Evolutionary conservation across 2,329 filamentous ascomycete species (phyloP).

Genomic region (Allantophomopsis lycopodina): DNA sequence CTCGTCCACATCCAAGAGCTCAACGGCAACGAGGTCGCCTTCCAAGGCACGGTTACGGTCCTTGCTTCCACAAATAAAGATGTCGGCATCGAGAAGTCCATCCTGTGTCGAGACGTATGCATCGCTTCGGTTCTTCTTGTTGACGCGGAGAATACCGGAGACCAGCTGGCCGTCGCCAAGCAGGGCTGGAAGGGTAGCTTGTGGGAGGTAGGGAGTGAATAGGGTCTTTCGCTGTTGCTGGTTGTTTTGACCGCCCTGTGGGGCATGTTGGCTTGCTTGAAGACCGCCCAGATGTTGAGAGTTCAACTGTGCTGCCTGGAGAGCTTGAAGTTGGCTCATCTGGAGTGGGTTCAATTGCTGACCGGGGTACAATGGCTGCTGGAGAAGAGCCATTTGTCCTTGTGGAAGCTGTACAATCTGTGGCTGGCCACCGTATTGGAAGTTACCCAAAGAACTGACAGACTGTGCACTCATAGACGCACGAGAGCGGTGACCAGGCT

Average conservation of each 20-base stretch:
- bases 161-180: slow-evolving; percentile 88
- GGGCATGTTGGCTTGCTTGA: slow-evolving; percentile 59
- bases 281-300: slow-evolving; percentile 60
- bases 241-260: slow-evolving; percentile 56
- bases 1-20: slow-evolving; percentile 94
- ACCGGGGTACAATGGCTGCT: slow-evolving; percentile 62
- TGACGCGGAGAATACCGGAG: slow-evolving; percentile 90
- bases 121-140: slow-evolving; percentile 99
- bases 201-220: slow-evolving; percentile 94
- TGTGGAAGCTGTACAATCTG: slow-evolving; percentile 76
- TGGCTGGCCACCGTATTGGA: slow-evolving; percentile 80
- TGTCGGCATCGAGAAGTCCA: slow-evolving; percentile 80
- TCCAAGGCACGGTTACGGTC: slow-evolving; percentile 95
- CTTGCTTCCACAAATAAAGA: slow-evolving; percentile 99
- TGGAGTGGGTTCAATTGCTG: slow-evolving; percentile 83
- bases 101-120: slow-evolving; percentile 94
- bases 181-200: slow-evolving; percentile 83
- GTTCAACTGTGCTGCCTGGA: slow-evolving; percentile 78
- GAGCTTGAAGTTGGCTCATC: slow-evolving; percentile 77
- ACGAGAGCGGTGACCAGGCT: slow-evolving; percentile 80
- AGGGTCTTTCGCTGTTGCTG: slow-evolving; percentile 95
- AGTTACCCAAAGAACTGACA: slow-evolving; percentile 68
- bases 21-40: slow-evolving; percentile 88
- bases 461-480: slow-evolving; percentile 71
- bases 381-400: slow-evolving; percentile 73